phyloP scores from a whole-genome alignment of 2,329 filamentous ascomycete genomes.

The Fusarium papillatum region DNA sequence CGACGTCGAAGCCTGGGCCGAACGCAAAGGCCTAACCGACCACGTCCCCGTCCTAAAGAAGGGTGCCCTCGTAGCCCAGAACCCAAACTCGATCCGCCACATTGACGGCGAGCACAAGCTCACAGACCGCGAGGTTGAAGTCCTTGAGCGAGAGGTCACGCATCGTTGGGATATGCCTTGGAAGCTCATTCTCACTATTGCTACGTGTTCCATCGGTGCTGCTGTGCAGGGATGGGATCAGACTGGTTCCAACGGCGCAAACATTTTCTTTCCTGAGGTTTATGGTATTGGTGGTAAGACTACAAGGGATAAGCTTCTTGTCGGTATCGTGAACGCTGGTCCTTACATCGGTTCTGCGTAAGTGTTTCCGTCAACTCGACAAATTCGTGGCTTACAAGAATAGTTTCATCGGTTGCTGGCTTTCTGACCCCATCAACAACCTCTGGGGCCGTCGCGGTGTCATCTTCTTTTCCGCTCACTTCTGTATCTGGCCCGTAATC shows the following conservation, averaged over 20 bases:
- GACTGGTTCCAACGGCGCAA: slow-evolving; percentile 73
- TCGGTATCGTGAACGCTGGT: slow-evolving; percentile 76
- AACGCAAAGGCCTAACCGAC: slow-evolving; percentile 69
- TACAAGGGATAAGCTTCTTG: slow-evolving; percentile 57
- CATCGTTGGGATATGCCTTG: slow-evolving; percentile 77
- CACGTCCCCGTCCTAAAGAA: slow-evolving; percentile 71
- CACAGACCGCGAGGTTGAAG: slow-evolving; percentile 46
- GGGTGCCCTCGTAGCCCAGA: slow-evolving; percentile 66
- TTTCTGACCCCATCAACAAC: slow-evolving; percentile 73
- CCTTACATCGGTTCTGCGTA: slow-evolving; percentile 62
- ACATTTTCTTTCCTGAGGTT: slow-evolving; percentile 68
- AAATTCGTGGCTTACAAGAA: slow-evolving; percentile 14
- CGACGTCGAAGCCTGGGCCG: slow-evolving; percentile 72
- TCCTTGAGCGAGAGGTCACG: slow-evolving; percentile 69
- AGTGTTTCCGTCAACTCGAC: slow-evolving; percentile 41
- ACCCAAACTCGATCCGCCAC: slow-evolving; percentile 68
- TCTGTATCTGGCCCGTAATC: slow-evolving; percentile 75
- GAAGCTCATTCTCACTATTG: slow-evolving; percentile 75
- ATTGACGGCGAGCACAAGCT: slow-evolving; percentile 65
- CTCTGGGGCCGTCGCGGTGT: slow-evolving; percentile 60
- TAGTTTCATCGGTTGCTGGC: slow-evolving; percentile 69
- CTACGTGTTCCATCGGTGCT: slow-evolving; percentile 76
- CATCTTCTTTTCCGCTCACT: slow-evolving; percentile 82
- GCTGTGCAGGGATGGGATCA: slow-evolving; percentile 78
- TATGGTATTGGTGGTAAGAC: slow-evolving; percentile 52